Base-by-base conservation (phyloP, 192 early-diverging fungal species). In the Umbelopsis sp. region DNA sequence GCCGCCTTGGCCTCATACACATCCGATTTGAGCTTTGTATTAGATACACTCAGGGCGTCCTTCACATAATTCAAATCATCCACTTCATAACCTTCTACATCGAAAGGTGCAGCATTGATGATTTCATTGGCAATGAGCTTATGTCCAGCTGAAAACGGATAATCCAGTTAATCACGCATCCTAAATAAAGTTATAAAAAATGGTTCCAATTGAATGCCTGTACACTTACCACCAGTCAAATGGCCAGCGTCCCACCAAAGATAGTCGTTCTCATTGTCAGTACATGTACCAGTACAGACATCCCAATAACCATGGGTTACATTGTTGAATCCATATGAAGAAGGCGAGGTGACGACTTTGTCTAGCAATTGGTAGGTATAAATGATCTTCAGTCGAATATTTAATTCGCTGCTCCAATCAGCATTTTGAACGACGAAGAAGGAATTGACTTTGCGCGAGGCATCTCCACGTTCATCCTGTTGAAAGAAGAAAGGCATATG, bases 221-320 rank as follows among this genome's bases (percentile, higher is more conserved):
- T 25, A 7, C 31, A 38, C 68, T 32, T 70, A 71, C 71, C 75
- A n/a, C 79, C 79, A 52, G 79, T 76, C 66, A 76, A 67, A 59
- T 80, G 79, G 14, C 62, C 45, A 21, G 44, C 65, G 38, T 80
- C 79, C 79, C 79, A 80, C 79, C 79, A 80, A 5, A 80, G 45
- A 68, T 76, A 80, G 6, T 65, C 68, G 25, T 80, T 68, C 2
- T 54, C 47, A 9, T 72, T 44, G 38, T 76, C 70, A 16, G 45
- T 45, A 32, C 79, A 80, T 12, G 43, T 53, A 3, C 74, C 79
- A 32, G 69, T 71, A 65, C 79, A 80, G 14, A 38, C 32, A n/a
- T 73, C 70, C 79, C 74, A 76, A 44, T 71, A 80, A 12, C 74
- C 43, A 25, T 69, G 38, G 4, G 52, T 4, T 0, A 68, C 71